Percentiles rank a stretch among this genome's conserved stretches.
These are phyloP conservation scores for Ceriops zippeliana DNA, from an alignment of 345 rosid species.

Conservation along the genomic window DNA sequence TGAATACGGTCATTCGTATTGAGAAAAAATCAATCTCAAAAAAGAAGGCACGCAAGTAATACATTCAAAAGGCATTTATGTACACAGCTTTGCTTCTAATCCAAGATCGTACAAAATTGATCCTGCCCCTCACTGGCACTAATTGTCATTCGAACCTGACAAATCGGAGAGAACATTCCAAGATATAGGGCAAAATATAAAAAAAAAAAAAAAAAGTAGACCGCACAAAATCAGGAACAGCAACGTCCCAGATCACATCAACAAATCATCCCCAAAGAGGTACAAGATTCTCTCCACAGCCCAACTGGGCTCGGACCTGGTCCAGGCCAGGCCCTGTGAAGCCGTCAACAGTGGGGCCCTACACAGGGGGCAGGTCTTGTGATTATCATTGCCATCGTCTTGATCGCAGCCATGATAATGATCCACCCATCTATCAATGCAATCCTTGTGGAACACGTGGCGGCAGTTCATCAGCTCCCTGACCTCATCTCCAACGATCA, in stretches of 20 bases:
- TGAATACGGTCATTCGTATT: no score
- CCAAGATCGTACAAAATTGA: no score
- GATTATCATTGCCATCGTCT: conserved; percentile 33
- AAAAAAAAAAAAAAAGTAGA: not conserved
- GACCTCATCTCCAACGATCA: conserved; percentile 55
- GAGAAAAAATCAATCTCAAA: no score
- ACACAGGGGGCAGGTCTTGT: conserved; percentile 76
- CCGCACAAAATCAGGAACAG: no score
- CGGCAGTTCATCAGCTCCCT: conserved; percentile 77
- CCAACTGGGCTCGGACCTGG: conserved; percentile 78
- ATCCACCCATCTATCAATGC: conserved; percentile 86
- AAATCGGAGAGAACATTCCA: not conserved
- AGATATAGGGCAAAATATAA: not conserved
- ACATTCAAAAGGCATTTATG: no score
- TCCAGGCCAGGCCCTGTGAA: conserved; percentile 38
- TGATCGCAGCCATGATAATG: conserved; percentile 41
- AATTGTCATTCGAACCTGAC: no score
- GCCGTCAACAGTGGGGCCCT: conserved; percentile 70
- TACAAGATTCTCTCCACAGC: conserved; percentile 82
- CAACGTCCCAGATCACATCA: conserved; percentile 23
- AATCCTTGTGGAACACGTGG: conserved; percentile 87
- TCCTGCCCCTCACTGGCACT: no score
- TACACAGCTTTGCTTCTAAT: no score
- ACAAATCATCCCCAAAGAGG: conserved; percentile 85
- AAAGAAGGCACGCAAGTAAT: no score